Conservation (phyloP, 306 rosid genomes). For the Quercus wislizeni region DNA sequence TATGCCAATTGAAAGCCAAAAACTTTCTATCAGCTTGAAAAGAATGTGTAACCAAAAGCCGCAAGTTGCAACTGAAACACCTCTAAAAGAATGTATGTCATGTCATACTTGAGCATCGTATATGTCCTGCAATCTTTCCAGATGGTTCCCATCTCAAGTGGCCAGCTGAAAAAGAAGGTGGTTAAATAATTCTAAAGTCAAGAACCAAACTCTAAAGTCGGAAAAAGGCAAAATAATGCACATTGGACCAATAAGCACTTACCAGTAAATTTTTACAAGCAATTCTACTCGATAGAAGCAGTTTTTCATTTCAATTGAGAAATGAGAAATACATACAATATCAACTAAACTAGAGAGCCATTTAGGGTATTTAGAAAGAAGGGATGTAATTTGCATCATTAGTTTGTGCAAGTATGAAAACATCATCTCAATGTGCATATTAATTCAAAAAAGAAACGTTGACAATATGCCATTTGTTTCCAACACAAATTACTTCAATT, state of each 20-base stretch:
- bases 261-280: background rate
- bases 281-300: background rate
- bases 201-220: background rate
- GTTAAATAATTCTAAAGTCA: background rate
- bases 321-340: background rate
- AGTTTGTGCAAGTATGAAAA: too few relatives aligned
- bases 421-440: too few relatives aligned
- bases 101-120: background rate
- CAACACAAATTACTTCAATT: too few relatives aligned
- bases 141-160: constrained; percentile 14
- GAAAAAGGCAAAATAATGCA: background rate
- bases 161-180: constrained; percentile 13
- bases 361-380: too few relatives aligned
- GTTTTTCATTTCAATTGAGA: background rate
- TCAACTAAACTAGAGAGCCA: too few relatives aligned
- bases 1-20: background rate
- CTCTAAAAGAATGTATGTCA: background rate
- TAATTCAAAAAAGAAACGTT: too few relatives aligned
- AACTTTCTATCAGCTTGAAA: background rate
- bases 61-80: background rate
- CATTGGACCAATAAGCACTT: background rate
- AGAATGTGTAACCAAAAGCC: background rate
- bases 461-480: too few relatives aligned
- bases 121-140: constrained; percentile 12
- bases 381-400: too few relatives aligned